Conservation (phyloP, 768 basidiomycete species). For the Mycena alexandri region DNA sequence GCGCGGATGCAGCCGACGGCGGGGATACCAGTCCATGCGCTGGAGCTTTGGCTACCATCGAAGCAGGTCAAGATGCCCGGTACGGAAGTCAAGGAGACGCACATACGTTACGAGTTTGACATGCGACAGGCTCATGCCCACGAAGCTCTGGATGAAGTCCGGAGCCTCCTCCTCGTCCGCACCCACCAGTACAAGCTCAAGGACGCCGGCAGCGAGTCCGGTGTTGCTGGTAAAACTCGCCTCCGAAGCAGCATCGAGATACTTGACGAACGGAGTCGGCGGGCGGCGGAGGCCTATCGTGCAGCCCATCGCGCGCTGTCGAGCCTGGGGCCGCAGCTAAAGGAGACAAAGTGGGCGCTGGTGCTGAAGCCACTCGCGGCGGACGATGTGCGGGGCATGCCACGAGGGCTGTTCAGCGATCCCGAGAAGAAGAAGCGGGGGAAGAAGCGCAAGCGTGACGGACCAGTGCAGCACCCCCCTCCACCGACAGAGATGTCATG, state of each 20-base stretch:
- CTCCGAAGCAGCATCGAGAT: constrained; percentile 34
- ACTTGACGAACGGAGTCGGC: constrained; percentile 36
- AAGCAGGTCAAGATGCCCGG: constrained; percentile 23
- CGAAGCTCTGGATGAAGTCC: constrained; percentile 41
- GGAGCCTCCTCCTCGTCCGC: constrained; percentile 39
- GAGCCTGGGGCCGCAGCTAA: constrained; percentile 1
- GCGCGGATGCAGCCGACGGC: background rate
- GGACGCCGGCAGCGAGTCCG: constrained; percentile 35
- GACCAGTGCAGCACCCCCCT: background rate
- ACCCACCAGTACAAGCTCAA: constrained; percentile 41
- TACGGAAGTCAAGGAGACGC: constrained; percentile 11
- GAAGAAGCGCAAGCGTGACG: background rate
- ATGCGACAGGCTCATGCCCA: constrained; percentile 41
- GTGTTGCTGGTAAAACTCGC: constrained; percentile 41
- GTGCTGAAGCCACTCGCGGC: constrained; percentile 23
- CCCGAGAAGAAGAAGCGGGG: no score
- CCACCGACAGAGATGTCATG: background rate
- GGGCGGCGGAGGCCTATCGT: constrained; percentile 33
- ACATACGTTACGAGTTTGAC: constrained; percentile 38
- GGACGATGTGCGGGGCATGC: constrained; percentile 38
- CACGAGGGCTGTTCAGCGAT: constrained; percentile 16
- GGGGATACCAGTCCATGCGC: background rate
- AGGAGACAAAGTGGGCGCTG: constrained; percentile 30
- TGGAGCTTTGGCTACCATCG: constrained; percentile 43
- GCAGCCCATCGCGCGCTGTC: constrained; percentile 33